A percentile compares a stretch with the other conserved stretches of the same genome.
phyloP scores from a whole-genome alignment of 768 basidiomycete species.

The Rubroboletus satanas region DNA sequence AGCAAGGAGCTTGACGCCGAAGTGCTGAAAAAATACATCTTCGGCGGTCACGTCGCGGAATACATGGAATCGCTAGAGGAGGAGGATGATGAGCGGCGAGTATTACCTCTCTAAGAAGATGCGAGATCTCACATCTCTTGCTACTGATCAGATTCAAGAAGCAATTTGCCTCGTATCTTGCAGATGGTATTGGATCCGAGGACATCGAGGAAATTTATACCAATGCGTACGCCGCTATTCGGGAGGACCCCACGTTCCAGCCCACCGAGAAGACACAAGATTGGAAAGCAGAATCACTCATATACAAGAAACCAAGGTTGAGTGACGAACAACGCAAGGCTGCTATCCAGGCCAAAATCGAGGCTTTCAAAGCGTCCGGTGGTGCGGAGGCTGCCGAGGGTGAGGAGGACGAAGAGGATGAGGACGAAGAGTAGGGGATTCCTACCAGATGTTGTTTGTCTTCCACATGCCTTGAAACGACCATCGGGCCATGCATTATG shows the following conservation, averaged over 20 bases:
- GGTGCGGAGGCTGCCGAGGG: conserved; percentile 44
- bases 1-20: conserved; percentile 90
- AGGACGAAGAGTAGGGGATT: conserved; percentile 53
- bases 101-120: conserved; percentile 3
- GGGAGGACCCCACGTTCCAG: conserved; percentile 89
- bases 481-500: conserved; percentile 20
- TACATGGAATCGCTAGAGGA: conserved; percentile 99
- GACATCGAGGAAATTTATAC: conserved; percentile 96
- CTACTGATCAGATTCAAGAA: conserved; percentile 76
- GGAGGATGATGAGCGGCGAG: conserved; percentile 95
- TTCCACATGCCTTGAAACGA: conserved; percentile 12
- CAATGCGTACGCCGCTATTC: conserved; percentile 91
- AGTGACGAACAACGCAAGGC: conserved; percentile 73
- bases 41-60: conserved; percentile 95
- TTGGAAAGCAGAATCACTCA: conserved; percentile 84
- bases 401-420: conserved; percentile 27
- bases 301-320: conserved; percentile 66
- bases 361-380: conserved; percentile 76
- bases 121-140: conserved; percentile 3
- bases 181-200: conserved; percentile 91
- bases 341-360: conserved; percentile 84
- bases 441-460: not conserved
- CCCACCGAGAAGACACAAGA: conserved; percentile 84
- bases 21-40: conserved; percentile 95
- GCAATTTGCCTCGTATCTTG: conserved; percentile 93